Conservation (phyloP, 805 yeast species). For the Wickerhamiella sorbophila region DNA sequence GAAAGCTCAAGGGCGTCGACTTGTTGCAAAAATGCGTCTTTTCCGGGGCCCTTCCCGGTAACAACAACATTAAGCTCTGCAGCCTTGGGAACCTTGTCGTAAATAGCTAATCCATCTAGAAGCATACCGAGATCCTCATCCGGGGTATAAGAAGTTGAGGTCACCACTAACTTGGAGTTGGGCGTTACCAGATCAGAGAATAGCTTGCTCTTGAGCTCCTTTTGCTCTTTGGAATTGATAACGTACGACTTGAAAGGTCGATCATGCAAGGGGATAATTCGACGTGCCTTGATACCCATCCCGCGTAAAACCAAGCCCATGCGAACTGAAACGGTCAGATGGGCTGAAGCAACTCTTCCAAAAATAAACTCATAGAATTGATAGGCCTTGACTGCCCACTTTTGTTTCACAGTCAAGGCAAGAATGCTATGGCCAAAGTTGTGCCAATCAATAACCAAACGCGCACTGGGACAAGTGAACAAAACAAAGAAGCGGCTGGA, state of each 20-base stretch:
- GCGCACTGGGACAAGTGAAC: constrained; percentile 37
- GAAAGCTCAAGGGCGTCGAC: constrained; percentile 34
- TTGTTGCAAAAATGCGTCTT: constrained; percentile 33
- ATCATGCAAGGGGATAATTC: constrained; percentile 61
- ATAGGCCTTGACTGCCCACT: constrained; percentile 49
- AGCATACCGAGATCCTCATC: constrained; percentile 77
- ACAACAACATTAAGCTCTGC: constrained; percentile 53
- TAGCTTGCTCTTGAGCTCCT: constrained; percentile 3
- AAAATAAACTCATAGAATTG: constrained; percentile 48
- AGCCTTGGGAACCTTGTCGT: constrained; percentile 29
- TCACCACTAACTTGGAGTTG: constrained; percentile 56
- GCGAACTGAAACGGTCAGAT: constrained; percentile 65
- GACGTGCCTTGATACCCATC: constrained; percentile 37
- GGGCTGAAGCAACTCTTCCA: constrained; percentile 49
- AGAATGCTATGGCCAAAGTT: constrained; percentile 78
- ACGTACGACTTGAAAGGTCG: constrained; percentile 65
- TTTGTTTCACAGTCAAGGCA: constrained; percentile 41
- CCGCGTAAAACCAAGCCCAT: constrained; percentile 53
- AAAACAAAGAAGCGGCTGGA: constrained; percentile 42
- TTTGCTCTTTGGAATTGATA: constrained; percentile 11
- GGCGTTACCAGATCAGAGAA: constrained; percentile 33
- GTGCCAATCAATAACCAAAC: constrained; percentile 87
- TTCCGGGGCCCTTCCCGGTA: constrained; percentile 94
- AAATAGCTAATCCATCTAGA: constrained; percentile 48
- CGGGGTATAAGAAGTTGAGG: constrained; percentile 89